Evolutionary conservation across 2,329 filamentous ascomycete species (phyloP), one percentile per base, ranked within the genome.

Genomic region (Alternaria burnsii): DNA sequence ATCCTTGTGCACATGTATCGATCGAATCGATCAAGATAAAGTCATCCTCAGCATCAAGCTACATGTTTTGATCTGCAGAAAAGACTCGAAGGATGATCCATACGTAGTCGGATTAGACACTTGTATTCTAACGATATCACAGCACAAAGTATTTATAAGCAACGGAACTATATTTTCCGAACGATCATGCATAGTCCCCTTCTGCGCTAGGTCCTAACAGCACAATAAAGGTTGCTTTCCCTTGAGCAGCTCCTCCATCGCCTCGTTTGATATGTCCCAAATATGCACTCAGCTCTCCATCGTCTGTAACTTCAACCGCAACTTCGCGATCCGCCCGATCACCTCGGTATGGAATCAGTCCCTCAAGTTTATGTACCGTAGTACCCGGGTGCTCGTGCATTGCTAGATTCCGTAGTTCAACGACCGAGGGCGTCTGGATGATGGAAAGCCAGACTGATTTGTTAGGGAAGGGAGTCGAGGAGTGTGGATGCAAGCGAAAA

Each of bases 211-310:
- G 12, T 12, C 32, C 64, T 30, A 77, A 52, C 50, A 72, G 20
- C 12, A 85, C 81, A 14, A 82, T 72, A 75, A 89, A 87, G 6
- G 81, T 84, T 14, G 83, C 82, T 71, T 87, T 87, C 72, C 81
- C 78, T 38, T 80, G 84, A 83, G 65, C 86, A 80, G 28, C 36
- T 6, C 47, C 58, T 18, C 30, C 26, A 3, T 42, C 58, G 1
- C 42, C 56, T 12, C 53, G 62, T 40, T 47, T 58, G 26, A 89
- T 82, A 72, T 91, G 89, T 47, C 85, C 82, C 66, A 95, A 77
- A 77, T 94, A 94, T 0, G 89, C 89, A 60, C 85, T 85, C 63
- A 95, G 76, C 78, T 94, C 91, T 63, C 88, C 86, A 68, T 94
- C 89, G 41, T 88, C 84, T 55, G 89, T 88, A 68, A 94, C 89